phyloP scores from a whole-genome alignment of 2,329 filamentous ascomycete species.

The Pestalotiopsis sp. region DNA sequence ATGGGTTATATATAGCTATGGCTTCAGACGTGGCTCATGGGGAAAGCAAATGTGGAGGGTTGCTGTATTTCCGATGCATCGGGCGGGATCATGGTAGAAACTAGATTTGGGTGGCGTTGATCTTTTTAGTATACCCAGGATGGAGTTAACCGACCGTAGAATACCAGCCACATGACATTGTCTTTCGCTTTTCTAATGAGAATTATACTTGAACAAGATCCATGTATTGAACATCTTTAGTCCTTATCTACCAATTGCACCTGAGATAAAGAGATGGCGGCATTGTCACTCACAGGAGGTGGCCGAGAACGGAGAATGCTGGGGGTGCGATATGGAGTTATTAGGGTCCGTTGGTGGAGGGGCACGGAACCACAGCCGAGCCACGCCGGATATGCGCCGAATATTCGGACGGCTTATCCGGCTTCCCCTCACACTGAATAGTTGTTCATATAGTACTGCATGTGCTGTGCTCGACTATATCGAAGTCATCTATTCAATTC shows the following conservation, averaged over 20 bases:
- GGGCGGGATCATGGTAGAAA: neutral
- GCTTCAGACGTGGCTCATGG: too few relatives aligned
- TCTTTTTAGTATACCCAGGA: constrained; percentile 5
- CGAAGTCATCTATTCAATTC: neutral
- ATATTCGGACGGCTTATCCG: neutral
- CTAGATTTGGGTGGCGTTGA: neutral
- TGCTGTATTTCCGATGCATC: neutral
- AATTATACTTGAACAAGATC: neutral
- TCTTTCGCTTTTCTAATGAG: neutral
- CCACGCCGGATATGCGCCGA: neutral
- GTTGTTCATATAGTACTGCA: neutral
- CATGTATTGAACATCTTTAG: neutral
- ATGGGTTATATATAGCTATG: too few relatives aligned
- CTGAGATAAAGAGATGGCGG: neutral
- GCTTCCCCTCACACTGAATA: neutral
- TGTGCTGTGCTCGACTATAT: neutral
- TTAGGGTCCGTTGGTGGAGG: neutral
- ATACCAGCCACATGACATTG: neutral
- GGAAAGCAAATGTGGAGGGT: neutral
- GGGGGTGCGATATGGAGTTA: neutral
- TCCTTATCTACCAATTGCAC: neutral
- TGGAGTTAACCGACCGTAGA: neutral
- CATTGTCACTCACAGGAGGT: neutral
- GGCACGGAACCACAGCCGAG: neutral
- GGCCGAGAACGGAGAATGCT: neutral